These are phyloP conservation scores for Parastagonospora nodorum DNA, from an alignment of 2,329 filamentous ascomycete genomes.

Conservation along the genomic window DNA sequence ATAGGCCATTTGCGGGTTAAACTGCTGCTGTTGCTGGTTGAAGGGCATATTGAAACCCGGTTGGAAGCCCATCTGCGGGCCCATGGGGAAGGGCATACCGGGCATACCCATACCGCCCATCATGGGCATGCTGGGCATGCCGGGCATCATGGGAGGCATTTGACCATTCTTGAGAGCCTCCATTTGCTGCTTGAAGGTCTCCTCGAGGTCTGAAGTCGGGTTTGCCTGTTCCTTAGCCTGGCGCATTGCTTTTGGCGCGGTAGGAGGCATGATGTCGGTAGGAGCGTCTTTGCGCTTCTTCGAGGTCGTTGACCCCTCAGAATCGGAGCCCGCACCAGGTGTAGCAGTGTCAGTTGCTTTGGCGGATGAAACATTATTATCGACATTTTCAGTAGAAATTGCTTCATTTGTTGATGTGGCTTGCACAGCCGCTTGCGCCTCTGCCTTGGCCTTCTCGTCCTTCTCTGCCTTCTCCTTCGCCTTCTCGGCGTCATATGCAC, in stretches of 20 bases:
- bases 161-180: constrained; percentile 46
- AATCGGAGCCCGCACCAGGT: constrained; percentile 41
- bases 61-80: constrained; percentile 22
- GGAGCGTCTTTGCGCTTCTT: constrained; percentile 85
- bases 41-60: constrained; percentile 16
- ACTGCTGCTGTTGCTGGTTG: constrained; percentile 4
- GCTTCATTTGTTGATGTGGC: constrained; percentile 33
- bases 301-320: constrained; percentile 43
- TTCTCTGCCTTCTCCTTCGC: constrained; percentile 50
- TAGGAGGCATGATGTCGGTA: constrained; percentile 60
- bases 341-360: constrained; percentile 30
- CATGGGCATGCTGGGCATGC: constrained; percentile 6
- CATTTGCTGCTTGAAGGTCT: constrained; percentile 54
- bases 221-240: constrained; percentile 52
- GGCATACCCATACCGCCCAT: constrained; percentile 8
- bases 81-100: constrained; percentile 12
- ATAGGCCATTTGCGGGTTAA: constrained; percentile 6
- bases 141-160: constrained; percentile 45
- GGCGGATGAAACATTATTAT: constrained; percentile 20
- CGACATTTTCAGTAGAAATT: constrained; percentile 26
- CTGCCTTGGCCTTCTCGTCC: constrained; percentile 48
- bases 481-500: constrained; percentile 69
- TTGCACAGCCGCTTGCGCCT: constrained; percentile 34
- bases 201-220: constrained; percentile 44
- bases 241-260: constrained; percentile 54